A percentile compares a stretch with the other conserved stretches of the same genome.
Conservation (phyloP, 2,329 filamentous ascomycete species). For the Rutstroemia sp. region DNA sequence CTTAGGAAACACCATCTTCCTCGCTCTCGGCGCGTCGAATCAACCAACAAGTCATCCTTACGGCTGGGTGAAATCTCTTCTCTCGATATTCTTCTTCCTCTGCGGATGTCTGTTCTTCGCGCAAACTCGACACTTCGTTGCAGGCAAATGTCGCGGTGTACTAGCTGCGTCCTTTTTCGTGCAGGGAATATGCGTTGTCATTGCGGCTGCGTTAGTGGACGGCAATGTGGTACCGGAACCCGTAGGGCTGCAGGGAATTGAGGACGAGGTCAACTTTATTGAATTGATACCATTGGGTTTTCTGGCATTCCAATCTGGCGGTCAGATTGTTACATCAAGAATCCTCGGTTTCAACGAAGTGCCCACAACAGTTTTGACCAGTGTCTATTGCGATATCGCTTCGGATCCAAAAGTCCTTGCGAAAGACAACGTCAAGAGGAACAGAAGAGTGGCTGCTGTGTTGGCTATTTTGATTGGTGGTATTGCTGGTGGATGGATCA, state of each 20-base stretch:
- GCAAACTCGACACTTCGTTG: constrained; percentile 24
- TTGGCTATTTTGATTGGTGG: constrained; percentile 46
- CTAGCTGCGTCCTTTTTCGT: constrained; percentile 43
- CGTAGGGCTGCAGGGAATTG: constrained; percentile 23
- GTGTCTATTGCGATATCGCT: constrained; percentile 75
- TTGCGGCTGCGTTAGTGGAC: constrained; percentile 46
- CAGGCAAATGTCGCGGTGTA: constrained; percentile 33
- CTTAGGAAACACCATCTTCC: constrained; percentile 54
- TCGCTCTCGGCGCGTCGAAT: constrained; percentile 49
- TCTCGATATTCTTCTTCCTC: constrained; percentile 47
- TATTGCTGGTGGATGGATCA: constrained; percentile 46
- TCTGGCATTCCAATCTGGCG: constrained; percentile 65
- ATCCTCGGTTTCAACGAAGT: constrained; percentile 62
- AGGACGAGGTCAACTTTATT: constrained; percentile 32
- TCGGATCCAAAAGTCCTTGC: constrained; percentile 51
- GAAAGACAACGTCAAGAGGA: constrained; percentile 42
- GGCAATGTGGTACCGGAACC: constrained; percentile 38
- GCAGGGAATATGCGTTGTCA: constrained; percentile 43
- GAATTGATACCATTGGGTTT: constrained; percentile 39
- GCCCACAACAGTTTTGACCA: constrained; percentile 74
- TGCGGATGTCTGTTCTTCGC: constrained; percentile 43
- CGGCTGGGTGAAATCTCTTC: constrained; percentile 46
- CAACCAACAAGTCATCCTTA: constrained; percentile 43
- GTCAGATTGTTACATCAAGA: constrained; percentile 68
- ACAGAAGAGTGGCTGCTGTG: constrained; percentile 43